Base-by-base conservation (phyloP, 495 filamentous ascomycete genomes). In the Apiosordaria backusii region DNA sequence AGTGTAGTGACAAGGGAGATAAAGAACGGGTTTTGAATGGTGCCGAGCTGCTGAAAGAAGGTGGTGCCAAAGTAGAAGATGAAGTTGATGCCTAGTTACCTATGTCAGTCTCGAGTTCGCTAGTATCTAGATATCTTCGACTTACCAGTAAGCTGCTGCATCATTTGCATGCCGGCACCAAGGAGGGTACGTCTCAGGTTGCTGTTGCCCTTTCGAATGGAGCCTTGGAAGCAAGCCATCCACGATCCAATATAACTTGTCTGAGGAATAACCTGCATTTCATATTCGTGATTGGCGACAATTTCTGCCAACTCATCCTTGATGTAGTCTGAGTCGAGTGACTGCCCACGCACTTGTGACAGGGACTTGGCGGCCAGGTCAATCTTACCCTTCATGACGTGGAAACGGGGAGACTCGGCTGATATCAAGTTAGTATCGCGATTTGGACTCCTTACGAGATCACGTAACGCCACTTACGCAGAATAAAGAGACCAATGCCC, bases 41-140 rank as follows among this genome's bases (percentile, higher is more conserved):
- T 87, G 63, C 85, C 83, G 9, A 89, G 87, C 50, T 88, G 81
- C 72, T 85, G 79, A 81, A 95, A 90, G 84, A 93, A 94, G 60
- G 87, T 84, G 25, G 90, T 92, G 45, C 88, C 88, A 71, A 90
- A 95, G 82, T 93, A 96, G 83, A 96, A 94, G 79, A 96, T 87
- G 79, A 95, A 93, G 83, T 96, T 94, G 78, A 94, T 87, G 77
- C 90, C 91, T 26, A 7, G 2, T 23, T 13, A 7, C 23, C 22
- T 57, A 24, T 1, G 4, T 24, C 16, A 23, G 52, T 15, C 35
- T 27, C 4, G 29, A 35, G 61, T 53, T 9, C 18, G 50, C 19
- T 35, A 24, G 1, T 7, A 35, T 29, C 13, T 4, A 5, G 9
- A 35, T 19, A 53, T 9, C 10, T 2, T 13, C 5, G 10, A 52